These are phyloP conservation scores for Linum tenue DNA, from an alignment of 345 rosid species.

Conservation along the genomic window DNA sequence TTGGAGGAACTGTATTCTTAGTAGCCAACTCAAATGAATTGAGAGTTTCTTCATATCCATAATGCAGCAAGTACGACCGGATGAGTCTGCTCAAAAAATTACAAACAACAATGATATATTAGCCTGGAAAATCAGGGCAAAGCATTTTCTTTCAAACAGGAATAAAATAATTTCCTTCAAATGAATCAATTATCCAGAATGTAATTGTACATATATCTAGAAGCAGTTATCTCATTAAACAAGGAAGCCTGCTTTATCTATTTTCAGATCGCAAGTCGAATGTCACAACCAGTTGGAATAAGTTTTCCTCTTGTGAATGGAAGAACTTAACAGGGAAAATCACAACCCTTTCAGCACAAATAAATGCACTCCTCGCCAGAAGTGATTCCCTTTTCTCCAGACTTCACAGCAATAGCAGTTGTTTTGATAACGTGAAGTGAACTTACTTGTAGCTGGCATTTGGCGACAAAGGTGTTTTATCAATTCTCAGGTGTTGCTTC, in stretches of 20 bases:
- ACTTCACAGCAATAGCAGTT: background rate
- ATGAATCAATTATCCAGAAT: background rate
- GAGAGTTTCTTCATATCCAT: constrained; percentile 92
- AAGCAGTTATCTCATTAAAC: too few species aligned
- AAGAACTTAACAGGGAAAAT: background rate
- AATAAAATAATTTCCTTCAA: background rate
- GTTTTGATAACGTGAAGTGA: background rate
- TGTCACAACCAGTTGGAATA: too few species aligned
- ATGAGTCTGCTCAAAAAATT: constrained; percentile 52
- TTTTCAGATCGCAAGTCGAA: too few species aligned
- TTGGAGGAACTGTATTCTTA: constrained; percentile 63
- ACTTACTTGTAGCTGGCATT: constrained; percentile 67
- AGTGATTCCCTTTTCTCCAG: background rate
- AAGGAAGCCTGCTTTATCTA: too few species aligned
- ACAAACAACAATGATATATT: background rate
- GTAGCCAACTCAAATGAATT: constrained; percentile 73
- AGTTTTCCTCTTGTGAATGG: too few species aligned
- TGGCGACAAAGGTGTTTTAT: constrained; percentile 50
- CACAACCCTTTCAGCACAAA: background rate
- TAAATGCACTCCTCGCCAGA: background rate
- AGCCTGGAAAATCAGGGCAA: background rate
- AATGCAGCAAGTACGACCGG: constrained; percentile 78
- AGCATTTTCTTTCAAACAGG: background rate
- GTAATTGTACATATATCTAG: too few species aligned
- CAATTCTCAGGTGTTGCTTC: constrained; percentile 56